Evolutionary conservation across 495 filamentous ascomycete species (phyloP), one percentile per base, ranked within the genome.

Genomic region (Neurospora tetrasperma): DNA sequence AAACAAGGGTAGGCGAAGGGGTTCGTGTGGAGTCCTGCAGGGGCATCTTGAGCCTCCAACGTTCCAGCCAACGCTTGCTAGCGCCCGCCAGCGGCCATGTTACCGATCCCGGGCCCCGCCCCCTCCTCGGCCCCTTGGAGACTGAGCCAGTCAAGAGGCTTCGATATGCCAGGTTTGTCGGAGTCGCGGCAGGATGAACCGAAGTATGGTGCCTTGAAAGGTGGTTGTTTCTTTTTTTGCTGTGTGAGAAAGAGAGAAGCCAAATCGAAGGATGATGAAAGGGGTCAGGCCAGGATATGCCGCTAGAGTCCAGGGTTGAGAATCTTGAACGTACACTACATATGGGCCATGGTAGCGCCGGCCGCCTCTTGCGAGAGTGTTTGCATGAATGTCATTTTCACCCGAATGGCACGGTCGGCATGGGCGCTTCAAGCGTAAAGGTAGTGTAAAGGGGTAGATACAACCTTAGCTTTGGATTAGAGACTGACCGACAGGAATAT

Each of bases 11-110:
- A 62, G 54, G 54, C 54, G 54, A 66, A 66, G 54, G 54, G 54
- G 54, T 66, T 66, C 54, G 54, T 27, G 27, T 66, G 54, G 54
- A 66, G 27, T 66, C 14, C 27, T 35, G 54, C 54, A 66, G 54
- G 54, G 54, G 54, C 54, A 66, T 66, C 54, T 66, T 66, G 54
- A 66, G 54, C 54, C 54, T 66, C 54, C 54, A 66, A 66, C 54
- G 54, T 35, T 66, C 54, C 23, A 62, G 48, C 48, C 14, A 62
- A 16, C 20, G 23, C 12, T 31, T 31, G 23, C 27, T 66, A 66
- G 54, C 54, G 54, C 54, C 54, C 54, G 54, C 54, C 54, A 66
- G 31, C 54, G 54, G 54, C 54, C 27, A 66, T 66, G 54, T 35
- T 66, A 66, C 54, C 54, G 27, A 66, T 27, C 54, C 54, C 54